A percentile compares a stretch with the other conserved stretches of the same genome.
phyloP scores from a whole-genome alignment of 2,329 filamentous ascomycete species.

The Sphaerulina vaccinii region DNA sequence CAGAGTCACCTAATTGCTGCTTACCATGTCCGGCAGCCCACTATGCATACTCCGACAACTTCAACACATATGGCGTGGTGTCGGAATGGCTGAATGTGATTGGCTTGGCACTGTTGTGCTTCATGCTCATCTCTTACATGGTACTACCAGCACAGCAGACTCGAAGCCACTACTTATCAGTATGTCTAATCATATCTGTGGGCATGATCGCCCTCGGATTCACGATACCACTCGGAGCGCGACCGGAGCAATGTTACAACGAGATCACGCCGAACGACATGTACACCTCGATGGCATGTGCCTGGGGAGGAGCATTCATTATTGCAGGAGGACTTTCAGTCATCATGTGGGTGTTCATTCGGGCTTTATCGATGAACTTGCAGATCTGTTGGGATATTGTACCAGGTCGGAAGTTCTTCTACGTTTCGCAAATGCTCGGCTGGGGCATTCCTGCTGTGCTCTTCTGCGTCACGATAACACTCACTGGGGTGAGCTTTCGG shows the following conservation, averaged over 20 bases:
- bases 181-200: conserved; percentile 76
- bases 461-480: conserved; percentile 70
- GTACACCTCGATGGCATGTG: conserved; percentile 76
- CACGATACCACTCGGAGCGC: conserved; percentile 77
- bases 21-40: conserved; percentile 85
- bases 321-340: conserved; percentile 82
- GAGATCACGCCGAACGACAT: conserved; percentile 92
- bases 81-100: conserved; percentile 83
- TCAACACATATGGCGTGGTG: conserved; percentile 58
- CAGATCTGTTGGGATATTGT: conserved; percentile 94
- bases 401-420: conserved; percentile 86
- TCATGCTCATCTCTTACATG: conserved; percentile 76
- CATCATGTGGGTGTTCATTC: conserved; percentile 86
- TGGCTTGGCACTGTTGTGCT: conserved; percentile 68
- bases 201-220: conserved; percentile 87
- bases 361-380: conserved; percentile 86
- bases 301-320: conserved; percentile 81
- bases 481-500: conserved; percentile 91
- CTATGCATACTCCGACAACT: conserved; percentile 65
- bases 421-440: conserved; percentile 72
- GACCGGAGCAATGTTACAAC: conserved; percentile 81
- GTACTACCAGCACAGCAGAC: conserved; percentile 84
- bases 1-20: conserved; percentile 66
- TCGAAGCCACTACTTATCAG: conserved; percentile 86
- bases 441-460: conserved; percentile 81